phyloP scores from a whole-genome alignment of 345 rosid genomes.

The Anacardium occidentale region DNA sequence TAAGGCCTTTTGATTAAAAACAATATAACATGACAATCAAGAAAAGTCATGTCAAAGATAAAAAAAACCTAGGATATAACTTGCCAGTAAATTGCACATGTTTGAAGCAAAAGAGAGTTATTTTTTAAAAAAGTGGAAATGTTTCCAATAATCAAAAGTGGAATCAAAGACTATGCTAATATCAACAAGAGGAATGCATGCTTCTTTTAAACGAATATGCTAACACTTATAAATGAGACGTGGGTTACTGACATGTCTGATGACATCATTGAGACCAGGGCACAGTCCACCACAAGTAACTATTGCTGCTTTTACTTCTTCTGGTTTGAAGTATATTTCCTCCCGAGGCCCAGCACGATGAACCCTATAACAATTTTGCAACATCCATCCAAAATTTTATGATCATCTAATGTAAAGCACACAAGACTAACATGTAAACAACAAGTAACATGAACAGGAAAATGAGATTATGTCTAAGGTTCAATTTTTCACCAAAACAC shows the following conservation, averaged over 20 bases:
- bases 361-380: constrained; percentile 48
- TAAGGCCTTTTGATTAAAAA: no score
- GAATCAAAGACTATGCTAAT: background rate
- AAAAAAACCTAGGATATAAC: background rate
- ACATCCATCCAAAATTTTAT: background rate
- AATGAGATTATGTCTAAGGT: constrained; percentile 13
- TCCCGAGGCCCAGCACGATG: constrained; percentile 96
- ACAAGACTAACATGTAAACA: no score
- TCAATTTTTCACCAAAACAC: background rate
- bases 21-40: no score
- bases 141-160: background rate
- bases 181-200: background rate
- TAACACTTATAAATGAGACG: constrained; percentile 16
- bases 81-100: background rate
- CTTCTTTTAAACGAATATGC: background rate
- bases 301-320: constrained; percentile 88
- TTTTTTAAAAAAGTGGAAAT: constrained; percentile 4
- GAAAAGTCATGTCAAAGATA: no score
- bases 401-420: background rate
- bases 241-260: constrained; percentile 65
- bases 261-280: constrained; percentile 95
- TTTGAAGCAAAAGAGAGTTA: background rate
- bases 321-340: constrained; percentile 83
- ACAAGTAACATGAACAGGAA: background rate
- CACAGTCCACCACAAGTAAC: constrained; percentile 96